Percentiles rank a stretch among this genome's conserved stretches.
These are phyloP conservation scores for Cercospora sesami DNA, from an alignment of 2,329 filamentous ascomycete species.

Conservation along the genomic window DNA sequence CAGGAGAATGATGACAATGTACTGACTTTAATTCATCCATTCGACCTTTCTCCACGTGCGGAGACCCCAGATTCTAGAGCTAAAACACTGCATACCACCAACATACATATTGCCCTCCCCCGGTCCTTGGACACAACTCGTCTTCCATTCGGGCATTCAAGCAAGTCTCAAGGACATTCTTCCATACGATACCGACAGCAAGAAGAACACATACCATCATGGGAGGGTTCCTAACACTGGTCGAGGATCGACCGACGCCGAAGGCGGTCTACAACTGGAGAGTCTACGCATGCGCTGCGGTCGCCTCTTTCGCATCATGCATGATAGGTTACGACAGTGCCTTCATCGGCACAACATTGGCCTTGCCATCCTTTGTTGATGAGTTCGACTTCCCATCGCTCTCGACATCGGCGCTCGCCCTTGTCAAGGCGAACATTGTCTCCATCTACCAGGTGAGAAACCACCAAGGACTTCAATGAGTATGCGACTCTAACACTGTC, in stretches of 20 bases:
- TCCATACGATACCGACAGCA: slow-evolving; percentile 1
- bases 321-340: slow-evolving; percentile 49
- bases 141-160: background rate
- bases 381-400: slow-evolving; percentile 67
- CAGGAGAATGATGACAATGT: slow-evolving; percentile 2
- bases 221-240: slow-evolving; percentile 40
- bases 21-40: slow-evolving; percentile 23
- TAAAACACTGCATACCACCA: background rate
- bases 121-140: background rate
- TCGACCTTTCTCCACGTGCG: slow-evolving; percentile 9
- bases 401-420: slow-evolving; percentile 50
- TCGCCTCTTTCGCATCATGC: slow-evolving; percentile 59
- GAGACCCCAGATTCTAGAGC: slow-evolving; percentile 14
- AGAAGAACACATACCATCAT: slow-evolving; percentile 30
- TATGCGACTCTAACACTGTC: background rate
- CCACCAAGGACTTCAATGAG: background rate
- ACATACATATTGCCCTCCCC: slow-evolving; percentile 10
- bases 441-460: slow-evolving; percentile 61
- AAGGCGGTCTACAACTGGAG: slow-evolving; percentile 61
- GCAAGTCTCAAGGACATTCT: background rate
- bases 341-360: slow-evolving; percentile 76
- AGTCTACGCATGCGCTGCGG: slow-evolving; percentile 56
- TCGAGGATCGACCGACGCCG: slow-evolving; percentile 54
- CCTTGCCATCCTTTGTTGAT: slow-evolving; percentile 65
- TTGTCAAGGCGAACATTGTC: slow-evolving; percentile 73